Percentiles rank a stretch among this genome's conserved stretches.
phyloP scores from a whole-genome alignment of 176 grass and related monocot species.

The Bothriochloa decipiens region DNA sequence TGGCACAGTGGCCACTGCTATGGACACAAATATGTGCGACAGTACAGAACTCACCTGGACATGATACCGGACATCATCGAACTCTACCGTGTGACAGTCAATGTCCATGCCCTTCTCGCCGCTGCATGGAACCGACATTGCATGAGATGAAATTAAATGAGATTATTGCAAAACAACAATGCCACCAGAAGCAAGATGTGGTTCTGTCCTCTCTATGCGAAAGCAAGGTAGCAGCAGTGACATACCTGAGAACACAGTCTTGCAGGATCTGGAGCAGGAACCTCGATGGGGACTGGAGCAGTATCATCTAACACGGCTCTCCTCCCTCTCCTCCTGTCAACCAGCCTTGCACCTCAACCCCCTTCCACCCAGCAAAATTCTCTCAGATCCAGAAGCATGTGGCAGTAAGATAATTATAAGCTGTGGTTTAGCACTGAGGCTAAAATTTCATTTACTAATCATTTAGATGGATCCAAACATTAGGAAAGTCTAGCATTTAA shows the following conservation, averaged over 20 bases:
- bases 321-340: conserved; percentile 15
- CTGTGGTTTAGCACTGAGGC: background rate
- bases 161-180: background rate
- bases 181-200: background rate
- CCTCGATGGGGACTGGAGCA: conserved; percentile 92
- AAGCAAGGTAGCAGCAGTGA: background rate
- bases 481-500: too few species aligned
- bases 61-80: conserved; percentile 95
- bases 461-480: too few species aligned
- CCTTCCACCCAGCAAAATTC: background rate
- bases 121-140: conserved; percentile 41
- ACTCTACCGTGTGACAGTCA: conserved; percentile 96
- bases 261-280: conserved; percentile 98
- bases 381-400: too few species aligned
- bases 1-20: background rate
- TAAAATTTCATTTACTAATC: too few species aligned
- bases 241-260: conserved; percentile 80
- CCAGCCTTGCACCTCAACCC: background rate
- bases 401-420: background rate
- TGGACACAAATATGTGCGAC: background rate
- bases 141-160: conserved; percentile 6
- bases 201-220: background rate
- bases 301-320: conserved; percentile 65
- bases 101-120: conserved; percentile 90
- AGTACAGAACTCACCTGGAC: conserved; percentile 60